phyloP scores from a whole-genome alignment of 345 rosid genomes.

The Heritiera littoralis region DNA sequence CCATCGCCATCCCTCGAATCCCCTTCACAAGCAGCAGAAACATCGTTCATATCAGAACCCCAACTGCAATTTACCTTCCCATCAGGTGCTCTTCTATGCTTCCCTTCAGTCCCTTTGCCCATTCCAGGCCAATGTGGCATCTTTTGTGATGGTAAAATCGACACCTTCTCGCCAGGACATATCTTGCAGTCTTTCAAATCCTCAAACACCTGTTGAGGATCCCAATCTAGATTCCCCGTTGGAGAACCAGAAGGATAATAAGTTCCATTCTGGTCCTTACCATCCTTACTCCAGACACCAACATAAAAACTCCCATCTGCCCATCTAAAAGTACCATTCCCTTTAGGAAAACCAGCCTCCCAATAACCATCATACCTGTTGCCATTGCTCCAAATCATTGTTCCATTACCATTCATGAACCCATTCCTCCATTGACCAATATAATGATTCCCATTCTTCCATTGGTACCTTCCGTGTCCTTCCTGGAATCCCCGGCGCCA shows the following conservation, averaged over 20 bases:
- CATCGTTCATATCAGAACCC: too few species aligned
- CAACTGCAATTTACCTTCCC: conserved; percentile 51
- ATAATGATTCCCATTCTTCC: conserved; percentile 61
- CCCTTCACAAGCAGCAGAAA: too few species aligned
- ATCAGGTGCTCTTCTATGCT: conserved; percentile 71
- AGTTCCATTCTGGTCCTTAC: conserved; percentile 69
- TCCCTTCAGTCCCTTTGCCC: conserved; percentile 25
- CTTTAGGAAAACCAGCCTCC: conserved; percentile 84
- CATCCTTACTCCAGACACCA: conserved; percentile 84
- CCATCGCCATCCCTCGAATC: conserved; percentile 12
- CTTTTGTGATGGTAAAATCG: conserved; percentile 84
- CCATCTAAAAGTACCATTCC: conserved; percentile 71
- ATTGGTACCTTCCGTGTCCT: conserved; percentile 75
- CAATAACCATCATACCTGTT: conserved; percentile 68
- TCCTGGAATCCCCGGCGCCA: conserved; percentile 85
- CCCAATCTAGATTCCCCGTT: conserved; percentile 55
- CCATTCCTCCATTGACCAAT: conserved; percentile 85
- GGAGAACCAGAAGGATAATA: conserved; percentile 61
- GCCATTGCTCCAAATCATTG: conserved; percentile 69
- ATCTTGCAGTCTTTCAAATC: conserved; percentile 43
- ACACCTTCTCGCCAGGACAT: conserved; percentile 63
- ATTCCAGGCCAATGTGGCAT: conserved; percentile 14
- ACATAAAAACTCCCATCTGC: conserved; percentile 78
- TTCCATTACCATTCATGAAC: conserved; percentile 60
- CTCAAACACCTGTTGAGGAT: conserved; percentile 57